phyloP scores from a whole-genome alignment of 1,284 basidiomycete species.

The Papiliotrema terrestris region DNA sequence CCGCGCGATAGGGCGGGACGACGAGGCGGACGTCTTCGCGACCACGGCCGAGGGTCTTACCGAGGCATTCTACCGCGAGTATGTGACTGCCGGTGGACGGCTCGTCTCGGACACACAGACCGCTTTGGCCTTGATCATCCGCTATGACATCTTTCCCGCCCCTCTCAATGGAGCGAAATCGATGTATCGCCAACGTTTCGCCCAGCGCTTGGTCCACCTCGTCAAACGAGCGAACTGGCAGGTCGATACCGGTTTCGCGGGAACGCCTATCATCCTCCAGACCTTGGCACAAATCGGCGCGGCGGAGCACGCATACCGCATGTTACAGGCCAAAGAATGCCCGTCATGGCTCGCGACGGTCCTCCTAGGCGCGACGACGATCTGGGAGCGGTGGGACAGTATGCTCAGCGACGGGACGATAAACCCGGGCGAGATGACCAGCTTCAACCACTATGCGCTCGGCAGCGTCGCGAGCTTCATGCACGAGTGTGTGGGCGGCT shows the following conservation, averaged over 20 bases:
- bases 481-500: conserved; percentile 35
- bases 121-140: conserved; percentile 24
- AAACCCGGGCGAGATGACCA: conserved; percentile 46
- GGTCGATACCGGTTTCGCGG: conserved; percentile 40
- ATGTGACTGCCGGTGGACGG: conserved; percentile 26
- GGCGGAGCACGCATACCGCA: conserved; percentile 36
- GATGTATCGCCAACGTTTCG: conserved; percentile 7
- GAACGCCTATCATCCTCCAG: conserved; percentile 37
- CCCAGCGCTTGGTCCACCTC: conserved; percentile 22
- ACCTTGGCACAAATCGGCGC: conserved; percentile 23
- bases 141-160: conserved; percentile 24
- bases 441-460: conserved; percentile 47
- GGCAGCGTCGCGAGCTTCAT: conserved; percentile 40
- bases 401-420: conserved; percentile 34
- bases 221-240: conserved; percentile 24
- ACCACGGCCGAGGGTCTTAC: conserved; percentile 15
- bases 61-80: conserved; percentile 25
- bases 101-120: conserved; percentile 35
- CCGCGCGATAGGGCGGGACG: conserved; percentile 16
- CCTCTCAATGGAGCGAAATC: not conserved
- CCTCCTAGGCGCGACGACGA: conserved; percentile 43
- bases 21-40: not conserved
- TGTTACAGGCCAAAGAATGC: conserved; percentile 40
- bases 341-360: conserved; percentile 42
- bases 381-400: conserved; percentile 42